These are phyloP conservation scores for Nymphaea thermarum DNA, from an alignment of 164 flowering plant species.

Conservation along the genomic window DNA sequence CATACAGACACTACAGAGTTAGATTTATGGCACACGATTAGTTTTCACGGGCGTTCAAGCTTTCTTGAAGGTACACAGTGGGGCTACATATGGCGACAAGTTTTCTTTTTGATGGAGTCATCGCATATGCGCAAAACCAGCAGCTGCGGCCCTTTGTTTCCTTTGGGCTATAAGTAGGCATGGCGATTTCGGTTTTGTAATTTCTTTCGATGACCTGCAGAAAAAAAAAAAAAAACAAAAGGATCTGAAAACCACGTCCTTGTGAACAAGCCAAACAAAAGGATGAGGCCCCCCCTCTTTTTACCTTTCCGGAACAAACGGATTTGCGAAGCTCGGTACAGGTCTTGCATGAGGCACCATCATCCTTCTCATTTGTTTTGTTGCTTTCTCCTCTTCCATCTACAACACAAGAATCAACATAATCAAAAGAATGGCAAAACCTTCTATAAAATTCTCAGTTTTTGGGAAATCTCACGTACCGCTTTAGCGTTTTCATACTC, in stretches of 20 bases:
- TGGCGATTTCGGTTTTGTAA: conserved; percentile 77
- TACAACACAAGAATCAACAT: conserved; percentile 10
- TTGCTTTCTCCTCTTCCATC: conserved; percentile 94
- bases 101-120: conserved; percentile 28
- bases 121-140: conserved; percentile 50
- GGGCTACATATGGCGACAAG: too few relatives aligned
- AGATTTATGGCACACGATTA: too few relatives aligned
- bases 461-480: conserved; percentile 28
- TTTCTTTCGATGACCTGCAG: conserved; percentile 53
- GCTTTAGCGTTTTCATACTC: conserved; percentile 66
- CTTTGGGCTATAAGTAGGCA: conserved; percentile 40
- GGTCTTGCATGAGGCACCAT: conserved; percentile 95
- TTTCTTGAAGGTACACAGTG: not conserved
- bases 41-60: conserved; percentile 5
- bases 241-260: not conserved
- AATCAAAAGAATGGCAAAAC: not conserved
- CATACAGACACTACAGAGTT: too few relatives aligned
- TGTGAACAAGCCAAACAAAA: not conserved
- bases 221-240: not conserved
- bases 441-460: not conserved
- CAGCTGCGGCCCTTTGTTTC: conserved; percentile 37
- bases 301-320: conserved; percentile 74
- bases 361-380: conserved; percentile 82
- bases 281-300: not conserved
- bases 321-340: conserved; percentile 63